Percentiles rank a stretch among this genome's conserved stretches.
Evolutionary conservation across 169 alveolate genomes (phyloP).

Genomic region (Plasmodium knowlesi): DNA sequence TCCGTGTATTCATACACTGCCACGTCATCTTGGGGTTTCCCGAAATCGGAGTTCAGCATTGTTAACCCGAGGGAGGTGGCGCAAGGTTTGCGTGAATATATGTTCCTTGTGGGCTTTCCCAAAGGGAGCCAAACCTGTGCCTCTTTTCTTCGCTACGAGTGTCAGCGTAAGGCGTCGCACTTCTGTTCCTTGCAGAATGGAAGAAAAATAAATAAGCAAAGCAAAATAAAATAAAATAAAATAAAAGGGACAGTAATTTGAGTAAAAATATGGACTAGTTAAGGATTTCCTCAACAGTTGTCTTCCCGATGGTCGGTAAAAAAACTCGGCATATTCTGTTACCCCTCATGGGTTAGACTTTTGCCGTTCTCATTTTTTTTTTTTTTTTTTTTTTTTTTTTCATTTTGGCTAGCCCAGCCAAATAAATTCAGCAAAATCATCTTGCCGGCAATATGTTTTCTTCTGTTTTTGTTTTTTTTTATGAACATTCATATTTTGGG

Average conservation of each 20-base stretch:
- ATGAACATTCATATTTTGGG: conserved; percentile 39
- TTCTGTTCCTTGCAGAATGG: neutral
- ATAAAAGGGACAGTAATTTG: neutral
- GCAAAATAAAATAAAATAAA: neutral
- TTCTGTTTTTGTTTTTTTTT: neutral
- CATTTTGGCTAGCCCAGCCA: neutral
- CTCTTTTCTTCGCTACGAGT: neutral
- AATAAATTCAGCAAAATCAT: neutral
- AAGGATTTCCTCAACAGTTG: neutral
- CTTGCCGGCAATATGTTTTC: neutral
- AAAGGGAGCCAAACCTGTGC: neutral
- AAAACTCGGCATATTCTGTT: neutral
- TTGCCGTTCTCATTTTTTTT: neutral
- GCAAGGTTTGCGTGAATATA: neutral
- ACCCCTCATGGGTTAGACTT: neutral
- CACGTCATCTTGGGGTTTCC: conserved; percentile 40
- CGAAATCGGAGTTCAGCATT: conserved; percentile 47
- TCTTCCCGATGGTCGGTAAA: neutral
- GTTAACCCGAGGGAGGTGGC: neutral
- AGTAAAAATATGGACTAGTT: neutral
- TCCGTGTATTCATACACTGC: conserved; percentile 60
- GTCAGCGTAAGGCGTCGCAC: neutral
- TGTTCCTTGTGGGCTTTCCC: neutral
- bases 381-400: neutral
- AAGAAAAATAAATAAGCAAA: neutral